These are phyloP conservation scores for Groenewaldozyma tartarivorans DNA, from an alignment of 805 yeast species.

Conservation along the genomic window DNA sequence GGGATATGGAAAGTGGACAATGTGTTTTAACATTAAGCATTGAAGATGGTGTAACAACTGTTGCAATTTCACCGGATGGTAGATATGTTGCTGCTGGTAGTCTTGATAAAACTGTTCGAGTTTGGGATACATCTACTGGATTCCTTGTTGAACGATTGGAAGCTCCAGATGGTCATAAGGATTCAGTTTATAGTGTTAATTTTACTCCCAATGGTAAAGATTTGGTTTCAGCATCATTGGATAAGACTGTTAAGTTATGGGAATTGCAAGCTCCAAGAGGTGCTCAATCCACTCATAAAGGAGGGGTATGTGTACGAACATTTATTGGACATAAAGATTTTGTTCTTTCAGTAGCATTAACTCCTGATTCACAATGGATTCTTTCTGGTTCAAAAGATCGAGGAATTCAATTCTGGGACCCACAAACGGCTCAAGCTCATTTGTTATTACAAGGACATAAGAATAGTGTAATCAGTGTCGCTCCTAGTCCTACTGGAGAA, in stretches of 20 bases:
- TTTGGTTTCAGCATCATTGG: conserved; percentile 90
- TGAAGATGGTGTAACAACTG: conserved; percentile 97
- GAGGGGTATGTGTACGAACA: conserved; percentile 69
- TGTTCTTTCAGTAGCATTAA: conserved; percentile 85
- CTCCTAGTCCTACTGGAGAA: conserved; percentile 79
- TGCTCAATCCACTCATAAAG: conserved; percentile 28
- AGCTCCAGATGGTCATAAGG: conserved; percentile 92
- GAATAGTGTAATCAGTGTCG: conserved; percentile 89
- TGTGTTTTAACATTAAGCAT: conserved; percentile 81
- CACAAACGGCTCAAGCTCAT: conserved; percentile 79
- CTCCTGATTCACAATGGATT: conserved; percentile 86
- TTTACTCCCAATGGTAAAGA: conserved; percentile 87
- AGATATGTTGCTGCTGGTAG: conserved; percentile 93
- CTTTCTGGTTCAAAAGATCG: conserved; percentile 94
- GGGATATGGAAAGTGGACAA: conserved; percentile 89
- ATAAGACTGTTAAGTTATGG: conserved; percentile 94
- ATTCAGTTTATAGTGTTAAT: conserved; percentile 89
- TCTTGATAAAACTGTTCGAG: conserved; percentile 87
- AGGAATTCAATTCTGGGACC: conserved; percentile 96
- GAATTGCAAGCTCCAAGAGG: conserved; percentile 52
- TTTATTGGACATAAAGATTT: conserved; percentile 95
- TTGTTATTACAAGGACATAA: conserved; percentile 95
- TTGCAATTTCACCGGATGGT: conserved; percentile 94
- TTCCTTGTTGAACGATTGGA: conserved; percentile 86
- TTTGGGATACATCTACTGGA: conserved; percentile 93